Percentiles rank a stretch among this genome's conserved stretches.
These are phyloP conservation scores for Hyaloscypha finlandica DNA, from an alignment of 495 filamentous ascomycete species.

Conservation along the genomic window DNA sequence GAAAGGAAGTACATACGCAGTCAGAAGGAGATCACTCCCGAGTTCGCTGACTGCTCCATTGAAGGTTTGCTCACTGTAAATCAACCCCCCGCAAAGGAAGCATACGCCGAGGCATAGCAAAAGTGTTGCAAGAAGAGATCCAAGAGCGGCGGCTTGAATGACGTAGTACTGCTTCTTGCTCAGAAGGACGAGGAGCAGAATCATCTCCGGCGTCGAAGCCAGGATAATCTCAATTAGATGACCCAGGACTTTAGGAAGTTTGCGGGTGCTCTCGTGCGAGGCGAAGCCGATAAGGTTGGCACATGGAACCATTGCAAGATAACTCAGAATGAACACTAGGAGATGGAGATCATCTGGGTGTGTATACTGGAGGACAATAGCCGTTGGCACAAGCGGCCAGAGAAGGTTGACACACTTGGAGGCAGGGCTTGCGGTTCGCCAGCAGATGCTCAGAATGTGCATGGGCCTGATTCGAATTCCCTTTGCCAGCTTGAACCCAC, in stretches of 20 bases:
- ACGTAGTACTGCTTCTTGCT: conserved; percentile 46
- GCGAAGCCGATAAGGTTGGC: conserved; percentile 88
- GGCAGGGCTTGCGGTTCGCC: conserved; percentile 34
- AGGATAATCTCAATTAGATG: conserved; percentile 76
- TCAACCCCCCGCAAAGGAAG: conserved; percentile 75
- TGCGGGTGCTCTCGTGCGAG: conserved; percentile 76
- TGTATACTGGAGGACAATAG: conserved; percentile 64
- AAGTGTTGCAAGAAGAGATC: conserved; percentile 78
- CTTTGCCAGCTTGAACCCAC: conserved; percentile 11
- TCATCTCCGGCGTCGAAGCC: conserved; percentile 76
- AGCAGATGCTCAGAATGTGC: conserved; percentile 62
- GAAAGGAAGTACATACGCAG: conserved; percentile 52
- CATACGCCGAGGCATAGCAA: conserved; percentile 73
- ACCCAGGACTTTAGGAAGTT: conserved; percentile 77
- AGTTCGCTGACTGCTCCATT: conserved; percentile 78
- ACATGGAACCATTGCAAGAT: conserved; percentile 82
- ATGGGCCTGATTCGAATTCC: conserved; percentile 56
- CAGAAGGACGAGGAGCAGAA: conserved; percentile 78
- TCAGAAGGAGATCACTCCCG: conserved; percentile 76
- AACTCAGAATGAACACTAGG: conserved; percentile 69
- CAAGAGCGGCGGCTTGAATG: conserved; percentile 81
- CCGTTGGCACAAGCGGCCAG: conserved; percentile 73
- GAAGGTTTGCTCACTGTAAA: conserved; percentile 65
- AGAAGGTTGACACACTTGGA: conserved; percentile 49
- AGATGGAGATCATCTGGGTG: conserved; percentile 57